Evolutionary conservation across 208 protist genomes (phyloP).

Genomic region (Trypanosoma mega): DNA sequence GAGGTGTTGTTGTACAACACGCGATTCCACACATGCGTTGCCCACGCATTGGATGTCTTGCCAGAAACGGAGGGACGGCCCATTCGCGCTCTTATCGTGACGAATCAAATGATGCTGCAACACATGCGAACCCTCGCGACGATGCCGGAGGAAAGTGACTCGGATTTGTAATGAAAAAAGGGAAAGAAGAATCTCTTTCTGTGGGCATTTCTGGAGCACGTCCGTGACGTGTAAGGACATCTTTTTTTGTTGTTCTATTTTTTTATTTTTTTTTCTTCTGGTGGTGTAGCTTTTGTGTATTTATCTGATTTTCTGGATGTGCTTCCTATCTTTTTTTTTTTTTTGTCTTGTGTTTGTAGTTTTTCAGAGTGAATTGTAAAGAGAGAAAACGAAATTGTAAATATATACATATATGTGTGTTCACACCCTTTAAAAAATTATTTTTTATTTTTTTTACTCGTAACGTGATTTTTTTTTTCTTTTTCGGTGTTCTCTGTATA

Average conservation of each 20-base stretch:
- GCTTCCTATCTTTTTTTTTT: constrained; percentile 2
- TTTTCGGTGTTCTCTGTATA: too few relatives aligned
- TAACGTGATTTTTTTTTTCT: too few relatives aligned
- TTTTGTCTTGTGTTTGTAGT: neutral
- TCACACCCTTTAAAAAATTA: too few relatives aligned
- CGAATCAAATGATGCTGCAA: constrained; percentile 75
- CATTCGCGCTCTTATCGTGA: constrained; percentile 54
- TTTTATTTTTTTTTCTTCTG: too few relatives aligned
- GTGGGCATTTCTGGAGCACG: too few relatives aligned
- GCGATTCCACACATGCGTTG: constrained; percentile 54
- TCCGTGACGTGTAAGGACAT: too few relatives aligned
- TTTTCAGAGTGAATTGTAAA: neutral
- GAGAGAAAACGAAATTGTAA: neutral
- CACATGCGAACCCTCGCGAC: constrained; percentile 78
- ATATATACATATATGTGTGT: too few relatives aligned
- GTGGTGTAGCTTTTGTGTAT: constrained; percentile 6
- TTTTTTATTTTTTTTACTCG: too few relatives aligned
- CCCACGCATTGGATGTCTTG: constrained; percentile 27
- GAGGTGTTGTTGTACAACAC: constrained; percentile 79
- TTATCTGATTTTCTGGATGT: constrained; percentile 1
- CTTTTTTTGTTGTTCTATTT: too few relatives aligned
- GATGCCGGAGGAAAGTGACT: constrained; percentile 17
- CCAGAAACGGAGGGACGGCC: constrained; percentile 23
- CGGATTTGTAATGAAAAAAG: neutral
- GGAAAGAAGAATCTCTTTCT: neutral